Conservation (phyloP, 2,329 filamentous ascomycete species). For the Colletotrichum incanum region DNA sequence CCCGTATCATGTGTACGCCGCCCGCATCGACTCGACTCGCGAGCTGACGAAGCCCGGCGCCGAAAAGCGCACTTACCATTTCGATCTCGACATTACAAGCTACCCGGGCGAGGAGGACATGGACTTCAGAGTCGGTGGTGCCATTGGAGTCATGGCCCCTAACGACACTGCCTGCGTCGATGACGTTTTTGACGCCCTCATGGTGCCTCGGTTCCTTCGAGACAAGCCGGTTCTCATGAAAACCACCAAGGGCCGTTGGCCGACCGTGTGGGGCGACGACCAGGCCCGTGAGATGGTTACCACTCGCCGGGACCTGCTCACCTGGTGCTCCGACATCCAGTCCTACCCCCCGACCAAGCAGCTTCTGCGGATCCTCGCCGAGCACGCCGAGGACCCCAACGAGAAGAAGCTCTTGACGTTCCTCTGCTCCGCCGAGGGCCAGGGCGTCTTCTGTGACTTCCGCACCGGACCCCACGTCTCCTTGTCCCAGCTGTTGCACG, state of each 20-base stretch:
- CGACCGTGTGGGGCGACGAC: constrained; percentile 97
- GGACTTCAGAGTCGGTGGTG: constrained; percentile 97
- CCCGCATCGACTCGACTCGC: constrained; percentile 86
- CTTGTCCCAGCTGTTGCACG: constrained; percentile 86
- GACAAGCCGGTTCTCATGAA: constrained; percentile 86
- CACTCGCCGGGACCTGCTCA: constrained; percentile 91
- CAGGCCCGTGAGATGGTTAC: constrained; percentile 88
- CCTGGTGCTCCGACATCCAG: constrained; percentile 95
- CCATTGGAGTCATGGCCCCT: constrained; percentile 92
- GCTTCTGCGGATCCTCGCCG: constrained; percentile 87
- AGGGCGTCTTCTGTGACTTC: constrained; percentile 94
- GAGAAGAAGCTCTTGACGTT: constrained; percentile 93
- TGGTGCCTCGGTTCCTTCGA: constrained; percentile 85
- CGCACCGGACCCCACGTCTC: constrained; percentile 91
- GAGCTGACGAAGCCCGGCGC: constrained; percentile 91
- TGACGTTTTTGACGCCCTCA: constrained; percentile 85
- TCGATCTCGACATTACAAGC: constrained; percentile 95
- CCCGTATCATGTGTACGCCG: constrained; percentile 91
- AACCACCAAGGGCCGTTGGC: constrained; percentile 90
- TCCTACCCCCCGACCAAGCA: constrained; percentile 93
- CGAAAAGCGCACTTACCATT: constrained; percentile 97
- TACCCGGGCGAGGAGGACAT: constrained; percentile 88
- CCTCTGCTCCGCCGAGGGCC: constrained; percentile 90
- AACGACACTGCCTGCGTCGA: constrained; percentile 86
- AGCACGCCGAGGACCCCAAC: constrained; percentile 83